These are phyloP conservation scores for Pezicula carpinea DNA, from an alignment of 2,329 filamentous ascomycete genomes.

Conservation along the genomic window DNA sequence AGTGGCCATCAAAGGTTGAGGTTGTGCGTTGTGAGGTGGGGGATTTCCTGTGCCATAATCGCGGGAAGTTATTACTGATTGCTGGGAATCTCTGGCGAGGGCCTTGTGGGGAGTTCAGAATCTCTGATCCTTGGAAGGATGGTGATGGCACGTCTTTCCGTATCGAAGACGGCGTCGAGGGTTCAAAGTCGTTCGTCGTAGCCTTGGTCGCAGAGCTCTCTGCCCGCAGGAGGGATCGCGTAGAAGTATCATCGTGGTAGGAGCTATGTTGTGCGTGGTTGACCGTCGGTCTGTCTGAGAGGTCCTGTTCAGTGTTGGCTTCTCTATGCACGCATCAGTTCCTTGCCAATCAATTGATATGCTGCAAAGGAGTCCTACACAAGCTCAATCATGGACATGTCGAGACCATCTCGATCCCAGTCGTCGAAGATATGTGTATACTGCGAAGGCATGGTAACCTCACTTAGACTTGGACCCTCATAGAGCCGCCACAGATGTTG, in stretches of 20 bases:
- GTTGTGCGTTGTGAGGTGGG: background rate
- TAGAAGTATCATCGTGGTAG: conserved; percentile 4
- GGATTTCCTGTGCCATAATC: conserved; percentile 5
- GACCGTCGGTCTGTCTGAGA: background rate
- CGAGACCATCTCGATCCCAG: conserved; percentile 8
- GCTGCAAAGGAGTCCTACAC: background rate
- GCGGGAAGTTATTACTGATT: background rate
- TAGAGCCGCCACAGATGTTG: background rate
- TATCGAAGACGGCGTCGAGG: background rate
- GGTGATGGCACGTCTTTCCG: background rate
- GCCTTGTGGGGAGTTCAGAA: background rate
- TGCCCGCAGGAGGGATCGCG: conserved; percentile 5
- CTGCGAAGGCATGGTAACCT: conserved; percentile 1
- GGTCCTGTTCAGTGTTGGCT: background rate
- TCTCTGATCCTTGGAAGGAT: background rate
- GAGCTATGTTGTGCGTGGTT: background rate
- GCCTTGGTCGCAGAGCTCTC: background rate
- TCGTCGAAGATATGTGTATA: conserved; percentile 10
- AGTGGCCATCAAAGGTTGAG: conserved; percentile 14
- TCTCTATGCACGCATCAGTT: background rate
- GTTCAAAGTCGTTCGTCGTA: background rate
- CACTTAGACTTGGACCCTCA: background rate
- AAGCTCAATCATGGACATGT: conserved; percentile 10
- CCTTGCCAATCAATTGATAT: background rate
- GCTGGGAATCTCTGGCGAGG: background rate